Conservation (phyloP, 345 rosid species). For the Excoecaria agallocha region DNA sequence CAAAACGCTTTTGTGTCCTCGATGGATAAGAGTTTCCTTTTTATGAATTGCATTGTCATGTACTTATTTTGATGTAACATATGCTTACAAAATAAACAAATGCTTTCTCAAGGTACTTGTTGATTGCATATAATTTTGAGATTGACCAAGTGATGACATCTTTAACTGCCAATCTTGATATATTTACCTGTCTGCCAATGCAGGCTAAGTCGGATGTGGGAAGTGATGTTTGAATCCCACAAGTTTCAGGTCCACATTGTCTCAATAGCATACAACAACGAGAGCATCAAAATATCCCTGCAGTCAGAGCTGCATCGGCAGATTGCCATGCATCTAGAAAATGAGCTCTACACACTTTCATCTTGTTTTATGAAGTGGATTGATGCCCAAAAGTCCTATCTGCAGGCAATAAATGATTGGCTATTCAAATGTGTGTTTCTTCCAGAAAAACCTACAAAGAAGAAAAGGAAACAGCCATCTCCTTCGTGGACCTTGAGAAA, state of each 20-base stretch:
- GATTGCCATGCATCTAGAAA: conserved; percentile 61
- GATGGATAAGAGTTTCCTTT: too few relatives aligned
- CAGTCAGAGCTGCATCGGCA: conserved; percentile 66
- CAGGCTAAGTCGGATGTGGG: conserved; percentile 98
- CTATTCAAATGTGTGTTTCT: conserved; percentile 57
- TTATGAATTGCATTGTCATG: too few relatives aligned
- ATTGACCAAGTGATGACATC: too few relatives aligned
- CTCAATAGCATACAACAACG: conserved; percentile 43
- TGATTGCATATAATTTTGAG: too few relatives aligned
- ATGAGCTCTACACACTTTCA: conserved; percentile 52
- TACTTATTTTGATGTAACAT: too few relatives aligned
- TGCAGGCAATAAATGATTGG: conserved; percentile 68
- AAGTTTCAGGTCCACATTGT: conserved; percentile 62
- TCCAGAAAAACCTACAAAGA: conserved; percentile 32
- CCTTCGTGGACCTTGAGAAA: conserved; percentile 27
- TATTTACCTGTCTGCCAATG: conserved; percentile 10
- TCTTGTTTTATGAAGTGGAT: conserved; percentile 79
- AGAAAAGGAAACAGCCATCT: conserved; percentile 28
- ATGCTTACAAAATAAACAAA: too few relatives aligned
- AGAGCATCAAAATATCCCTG: conserved; percentile 44
- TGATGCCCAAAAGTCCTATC: conserved; percentile 63
- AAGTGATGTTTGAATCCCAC: conserved; percentile 88
- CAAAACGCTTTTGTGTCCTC: too few relatives aligned
- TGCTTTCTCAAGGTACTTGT: too few relatives aligned
- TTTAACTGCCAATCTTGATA: conserved; percentile 2